Base-by-base conservation (phyloP, 23 red algal genomes). In the Gracilariopsis chorda region DNA sequence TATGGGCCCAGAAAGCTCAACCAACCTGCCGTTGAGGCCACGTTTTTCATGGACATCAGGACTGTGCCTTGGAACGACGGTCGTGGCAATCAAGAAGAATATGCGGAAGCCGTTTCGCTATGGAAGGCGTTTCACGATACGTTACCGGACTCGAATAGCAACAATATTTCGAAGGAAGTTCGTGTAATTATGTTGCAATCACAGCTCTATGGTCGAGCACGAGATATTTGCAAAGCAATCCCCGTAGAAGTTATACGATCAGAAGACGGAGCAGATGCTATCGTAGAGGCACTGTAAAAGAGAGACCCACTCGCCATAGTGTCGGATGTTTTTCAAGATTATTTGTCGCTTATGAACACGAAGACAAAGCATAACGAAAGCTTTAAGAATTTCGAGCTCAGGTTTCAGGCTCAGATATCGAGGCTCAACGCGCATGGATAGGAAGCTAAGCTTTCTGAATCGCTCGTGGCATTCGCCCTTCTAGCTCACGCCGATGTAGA, bases 1-100 rank as follows among this genome's bases (percentile, higher is more conserved):
- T 73, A 87, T 87, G 83, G 62, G 83, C 83, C 64, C 83, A 87
- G 83, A 68, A 71, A 59, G 45, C 63, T 51, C 35, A 30, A 76
- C 51, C 44, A 20, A 28, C 37, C 37, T 87, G 28, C 83, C 63
- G 47, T 74, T 42, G 9, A 51, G 41, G 9, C 83, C 42, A 4
- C 43, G 75, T 10, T 80, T 55, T 53, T 51, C 37, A n/a, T 80
- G 75, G 75, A 53, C 46, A 24, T 42, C 37, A 80, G 55, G 24
- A 42, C 5, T 57, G 10, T 42, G 7, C 75, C 43, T 4, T 80
- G 75, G 75, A 80, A 40, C 7, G 55, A 59, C 39, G 41, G 67
- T 1, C 1, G 67, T n/a, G 67, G 67, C 21, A 73, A 73, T 20
- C 67, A 73, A n/a, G 67, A 37, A 32, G 25, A 73, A 33, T 73